These are phyloP conservation scores for Phytopythium kandeliae DNA, from an alignment of 352 stramenopile genomes.

Conservation along the genomic window DNA sequence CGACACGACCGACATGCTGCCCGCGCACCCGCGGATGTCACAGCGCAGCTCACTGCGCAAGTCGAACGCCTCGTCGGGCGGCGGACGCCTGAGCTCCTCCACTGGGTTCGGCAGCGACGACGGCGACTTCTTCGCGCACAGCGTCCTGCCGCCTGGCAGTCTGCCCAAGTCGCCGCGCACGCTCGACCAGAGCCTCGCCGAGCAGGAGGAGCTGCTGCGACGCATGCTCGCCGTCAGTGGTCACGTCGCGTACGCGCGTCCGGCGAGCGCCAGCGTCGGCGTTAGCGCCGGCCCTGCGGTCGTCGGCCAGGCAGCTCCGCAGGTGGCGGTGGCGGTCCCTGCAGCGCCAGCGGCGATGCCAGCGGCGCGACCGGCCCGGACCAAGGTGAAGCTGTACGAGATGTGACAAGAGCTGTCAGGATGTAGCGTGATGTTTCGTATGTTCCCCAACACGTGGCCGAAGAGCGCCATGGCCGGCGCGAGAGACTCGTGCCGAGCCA, in stretches of 20 bases:
- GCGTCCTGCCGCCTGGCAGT: slow-evolving; percentile 10
- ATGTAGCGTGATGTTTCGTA: too few species aligned
- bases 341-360: neutral
- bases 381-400: slow-evolving; percentile 9
- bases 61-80: slow-evolving; percentile 3
- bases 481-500: too few species aligned
- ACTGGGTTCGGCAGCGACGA: slow-evolving; percentile 6
- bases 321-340: slow-evolving; percentile 1
- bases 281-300: neutral
- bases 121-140: slow-evolving; percentile 19
- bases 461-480: too few species aligned
- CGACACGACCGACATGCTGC: slow-evolving; percentile 45
- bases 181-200: slow-evolving; percentile 28
- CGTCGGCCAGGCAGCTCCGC: neutral
- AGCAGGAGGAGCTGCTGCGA: slow-evolving; percentile 35
- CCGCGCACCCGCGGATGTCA: slow-evolving; percentile 11
- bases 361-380: neutral
- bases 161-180: slow-evolving; percentile 17
- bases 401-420: slow-evolving; percentile 2
- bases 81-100: neutral
- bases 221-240: slow-evolving; percentile 32
- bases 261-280: neutral
- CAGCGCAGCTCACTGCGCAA: slow-evolving; percentile 2
- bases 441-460: too few species aligned
- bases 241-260: neutral